These are phyloP conservation scores for Wallacemonas sp. DNA, from an alignment of 208 protist species.

Conservation along the genomic window DNA sequence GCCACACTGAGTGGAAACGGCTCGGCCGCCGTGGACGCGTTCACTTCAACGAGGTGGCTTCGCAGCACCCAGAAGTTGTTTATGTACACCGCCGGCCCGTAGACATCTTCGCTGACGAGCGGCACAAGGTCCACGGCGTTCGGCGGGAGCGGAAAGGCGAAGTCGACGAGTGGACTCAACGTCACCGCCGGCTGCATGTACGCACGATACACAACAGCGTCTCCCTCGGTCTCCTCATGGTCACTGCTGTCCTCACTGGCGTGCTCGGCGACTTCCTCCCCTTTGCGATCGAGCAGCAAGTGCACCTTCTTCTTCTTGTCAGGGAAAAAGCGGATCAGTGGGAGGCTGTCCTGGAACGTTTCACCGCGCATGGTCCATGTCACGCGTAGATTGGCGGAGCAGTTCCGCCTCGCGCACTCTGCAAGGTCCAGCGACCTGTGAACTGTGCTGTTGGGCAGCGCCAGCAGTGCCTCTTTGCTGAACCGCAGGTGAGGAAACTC, in stretches of 20 bases:
- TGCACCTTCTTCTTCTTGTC: conserved; percentile 30
- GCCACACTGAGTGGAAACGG: conserved; percentile 57
- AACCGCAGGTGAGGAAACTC: conserved; percentile 23
- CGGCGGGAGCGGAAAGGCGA: conserved; percentile 56
- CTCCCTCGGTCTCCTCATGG: not conserved
- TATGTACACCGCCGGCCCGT: conserved; percentile 90
- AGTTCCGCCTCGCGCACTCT: conserved; percentile 22
- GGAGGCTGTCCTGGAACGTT: conserved; percentile 25
- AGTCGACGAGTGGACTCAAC: conserved; percentile 73
- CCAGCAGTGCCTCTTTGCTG: conserved; percentile 20
- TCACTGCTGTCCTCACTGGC: conserved; percentile 1
- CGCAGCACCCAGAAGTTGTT: conserved; percentile 96
- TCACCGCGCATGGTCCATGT: conserved; percentile 29
- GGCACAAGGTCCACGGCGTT: conserved; percentile 42
- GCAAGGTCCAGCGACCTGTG: conserved; percentile 19
- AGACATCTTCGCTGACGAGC: conserved; percentile 37
- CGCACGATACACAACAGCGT: conserved; percentile 24
- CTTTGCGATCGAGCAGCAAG: conserved; percentile 21
- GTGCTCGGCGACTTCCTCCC: not conserved
- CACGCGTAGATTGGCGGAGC: conserved; percentile 21
- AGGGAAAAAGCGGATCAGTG: conserved; percentile 34
- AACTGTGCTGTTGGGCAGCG: not conserved
- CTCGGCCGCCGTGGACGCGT: conserved; percentile 63
- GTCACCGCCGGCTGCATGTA: conserved; percentile 70
- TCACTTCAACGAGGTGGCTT: conserved; percentile 82